Evolutionary conservation across 176 grass and related monocot genomes (phyloP).

Genomic region (Guadua angustifolia): DNA sequence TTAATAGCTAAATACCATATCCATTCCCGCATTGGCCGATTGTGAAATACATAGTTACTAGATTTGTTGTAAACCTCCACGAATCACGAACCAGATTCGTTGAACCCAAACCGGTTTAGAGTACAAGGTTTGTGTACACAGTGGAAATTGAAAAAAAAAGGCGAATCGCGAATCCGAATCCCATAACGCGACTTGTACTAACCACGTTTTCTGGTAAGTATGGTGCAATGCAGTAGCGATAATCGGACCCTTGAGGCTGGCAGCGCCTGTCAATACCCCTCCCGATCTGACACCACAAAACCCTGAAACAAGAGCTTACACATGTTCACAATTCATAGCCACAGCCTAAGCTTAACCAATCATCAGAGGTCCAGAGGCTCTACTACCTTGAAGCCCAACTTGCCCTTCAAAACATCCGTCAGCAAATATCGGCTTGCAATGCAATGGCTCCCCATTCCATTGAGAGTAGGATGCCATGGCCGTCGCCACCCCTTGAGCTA

Average conservation of each 20-base stretch:
- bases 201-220: too few relatives aligned
- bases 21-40: conserved; percentile 90
- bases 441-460: conserved; percentile 81
- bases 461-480: conserved; percentile 87
- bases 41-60: background rate
- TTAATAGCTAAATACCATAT: conserved; percentile 74
- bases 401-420: conserved; percentile 83
- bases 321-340: background rate
- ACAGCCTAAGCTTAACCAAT: conserved; percentile 15
- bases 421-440: conserved; percentile 63
- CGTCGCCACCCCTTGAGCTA: conserved; percentile 76
- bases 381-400: conserved; percentile 82
- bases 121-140: too few relatives aligned
- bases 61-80: too few relatives aligned
- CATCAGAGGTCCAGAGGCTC: background rate
- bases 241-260: conserved; percentile 70
- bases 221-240: conserved; percentile 69
- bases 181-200: too few relatives aligned
- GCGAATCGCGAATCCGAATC: too few relatives aligned
- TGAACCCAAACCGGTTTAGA: too few relatives aligned
- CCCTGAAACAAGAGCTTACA: conserved; percentile 60
- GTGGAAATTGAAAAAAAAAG: too few relatives aligned
- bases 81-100: too few relatives aligned
- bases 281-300: conserved; percentile 91
- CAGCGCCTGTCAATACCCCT: conserved; percentile 87